These are phyloP conservation scores for Russula earlei DNA, from an alignment of 768 basidiomycete species.

Conservation along the genomic window DNA sequence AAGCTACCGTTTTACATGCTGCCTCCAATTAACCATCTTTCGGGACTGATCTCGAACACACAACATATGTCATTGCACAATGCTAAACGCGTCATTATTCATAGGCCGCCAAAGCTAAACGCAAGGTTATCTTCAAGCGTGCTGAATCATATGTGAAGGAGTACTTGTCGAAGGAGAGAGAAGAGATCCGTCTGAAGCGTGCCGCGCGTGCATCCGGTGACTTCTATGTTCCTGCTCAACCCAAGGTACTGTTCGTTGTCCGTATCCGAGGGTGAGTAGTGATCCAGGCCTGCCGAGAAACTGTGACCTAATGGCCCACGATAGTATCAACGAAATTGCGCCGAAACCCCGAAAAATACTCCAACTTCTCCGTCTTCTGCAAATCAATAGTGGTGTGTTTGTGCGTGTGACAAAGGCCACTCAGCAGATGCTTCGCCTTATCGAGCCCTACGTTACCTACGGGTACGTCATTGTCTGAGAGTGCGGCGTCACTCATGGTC, in stretches of 20 bases:
- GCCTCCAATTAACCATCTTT: constrained; percentile 93
- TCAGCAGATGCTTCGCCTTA: constrained; percentile 93
- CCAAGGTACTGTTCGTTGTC: constrained; percentile 96
- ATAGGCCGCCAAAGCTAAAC: constrained; percentile 83
- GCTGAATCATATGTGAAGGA: constrained; percentile 98
- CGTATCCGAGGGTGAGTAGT: constrained; percentile 85
- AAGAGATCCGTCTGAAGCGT: constrained; percentile 92
- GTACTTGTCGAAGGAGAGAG: constrained; percentile 85
- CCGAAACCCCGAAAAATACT: constrained; percentile 99
- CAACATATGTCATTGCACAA: constrained; percentile 18
- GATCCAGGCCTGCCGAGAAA: constrained; percentile 11
- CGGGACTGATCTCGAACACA: constrained; percentile 59
- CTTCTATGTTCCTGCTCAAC: constrained; percentile 94
- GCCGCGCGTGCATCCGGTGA: constrained; percentile 86
- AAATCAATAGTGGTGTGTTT: constrained; percentile 99
- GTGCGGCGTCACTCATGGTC: background rate
- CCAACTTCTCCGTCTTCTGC: constrained; percentile 94
- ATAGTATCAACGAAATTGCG: constrained; percentile 98
- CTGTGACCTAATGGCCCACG: background rate
- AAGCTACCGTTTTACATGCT: constrained; percentile 45
- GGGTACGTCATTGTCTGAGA: constrained; percentile 45
- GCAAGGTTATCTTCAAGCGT: constrained; percentile 98
- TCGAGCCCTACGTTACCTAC: constrained; percentile 97
- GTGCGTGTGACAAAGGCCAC: constrained; percentile 95
- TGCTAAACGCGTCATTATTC: constrained; percentile 15